phyloP scores from a whole-genome alignment of 129 eudicot species.

The Lactuca saligna region DNA sequence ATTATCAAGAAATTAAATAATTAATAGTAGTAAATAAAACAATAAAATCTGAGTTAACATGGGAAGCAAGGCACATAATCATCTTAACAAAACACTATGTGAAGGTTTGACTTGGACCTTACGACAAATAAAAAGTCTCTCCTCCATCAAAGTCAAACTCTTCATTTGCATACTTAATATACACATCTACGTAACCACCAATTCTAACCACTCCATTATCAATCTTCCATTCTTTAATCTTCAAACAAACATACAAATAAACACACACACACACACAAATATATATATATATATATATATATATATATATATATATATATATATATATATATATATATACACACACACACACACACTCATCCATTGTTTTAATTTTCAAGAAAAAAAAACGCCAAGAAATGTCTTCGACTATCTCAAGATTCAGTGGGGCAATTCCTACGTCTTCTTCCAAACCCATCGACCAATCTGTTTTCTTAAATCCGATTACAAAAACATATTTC shows the following conservation, averaged over 20 bases:
- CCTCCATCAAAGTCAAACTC: conserved; percentile 19
- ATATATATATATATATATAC: not conserved
- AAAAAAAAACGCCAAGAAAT: conserved; percentile 8
- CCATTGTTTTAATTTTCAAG: not conserved
- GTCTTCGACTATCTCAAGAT: conserved; percentile 22
- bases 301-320: not conserved
- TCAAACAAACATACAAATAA: not conserved
- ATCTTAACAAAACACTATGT: not conserved
- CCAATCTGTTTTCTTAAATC: conserved; percentile 3
- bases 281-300: not conserved
- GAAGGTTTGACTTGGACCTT: conserved; percentile 22
- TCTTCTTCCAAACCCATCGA: not conserved
- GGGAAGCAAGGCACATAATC: conserved; percentile 4
- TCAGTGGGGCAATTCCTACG: not conserved
- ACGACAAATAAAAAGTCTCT: not conserved
- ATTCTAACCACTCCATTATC: conserved; percentile 29
- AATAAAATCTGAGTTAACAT: not conserved
- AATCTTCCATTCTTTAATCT: conserved; percentile 8
- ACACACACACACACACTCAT: too few relatives aligned
- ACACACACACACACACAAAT: not conserved
- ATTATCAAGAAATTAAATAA: not conserved
- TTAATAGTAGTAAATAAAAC: not conserved
- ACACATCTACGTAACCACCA: conserved; percentile 21
- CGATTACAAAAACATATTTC: not conserved
- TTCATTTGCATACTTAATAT: conserved; percentile 1